Conservation (phyloP, 345 rosid genomes). For the Balakata baccata region DNA sequence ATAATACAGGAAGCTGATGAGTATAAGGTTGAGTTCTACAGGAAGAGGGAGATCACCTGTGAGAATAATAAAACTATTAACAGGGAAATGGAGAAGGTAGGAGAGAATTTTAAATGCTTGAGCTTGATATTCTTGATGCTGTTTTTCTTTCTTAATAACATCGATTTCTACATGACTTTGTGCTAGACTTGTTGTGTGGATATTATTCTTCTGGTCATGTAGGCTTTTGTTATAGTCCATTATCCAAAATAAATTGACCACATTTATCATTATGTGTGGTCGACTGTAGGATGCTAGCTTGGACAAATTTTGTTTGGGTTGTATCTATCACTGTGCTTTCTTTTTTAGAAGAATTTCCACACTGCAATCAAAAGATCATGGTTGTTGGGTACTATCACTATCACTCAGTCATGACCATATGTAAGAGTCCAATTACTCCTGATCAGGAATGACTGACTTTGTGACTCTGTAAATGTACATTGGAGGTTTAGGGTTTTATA, state of each 20-base stretch:
- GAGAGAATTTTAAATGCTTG: neutral
- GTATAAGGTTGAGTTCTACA: conserved; percentile 57
- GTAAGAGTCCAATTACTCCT: neutral
- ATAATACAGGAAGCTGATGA: conserved; percentile 64
- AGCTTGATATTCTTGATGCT: neutral
- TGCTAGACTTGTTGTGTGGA: neutral
- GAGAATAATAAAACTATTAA: conserved; percentile 57
- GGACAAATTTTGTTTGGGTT: neutral
- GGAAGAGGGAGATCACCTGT: conserved; percentile 50
- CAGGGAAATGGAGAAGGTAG: conserved; percentile 79
- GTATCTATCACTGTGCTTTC: neutral
- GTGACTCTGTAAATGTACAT: neutral
- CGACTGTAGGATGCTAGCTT: neutral
- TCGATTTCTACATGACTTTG: neutral
- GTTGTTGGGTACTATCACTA: neutral
- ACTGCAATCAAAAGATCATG: neutral
- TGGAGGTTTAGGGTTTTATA: neutral
- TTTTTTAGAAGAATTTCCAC: neutral
- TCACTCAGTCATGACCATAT: neutral
- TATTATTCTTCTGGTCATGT: neutral
- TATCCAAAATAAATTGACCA: neutral
- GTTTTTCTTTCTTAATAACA: neutral
- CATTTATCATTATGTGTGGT: neutral
- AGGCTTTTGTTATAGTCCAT: neutral
- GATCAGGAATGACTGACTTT: neutral